A percentile compares a stretch with the other conserved stretches of the same genome.
Evolutionary conservation across 805 yeast genomes (phyloP).

Genomic region (Saccharomycopsis synnaedendra): DNA sequence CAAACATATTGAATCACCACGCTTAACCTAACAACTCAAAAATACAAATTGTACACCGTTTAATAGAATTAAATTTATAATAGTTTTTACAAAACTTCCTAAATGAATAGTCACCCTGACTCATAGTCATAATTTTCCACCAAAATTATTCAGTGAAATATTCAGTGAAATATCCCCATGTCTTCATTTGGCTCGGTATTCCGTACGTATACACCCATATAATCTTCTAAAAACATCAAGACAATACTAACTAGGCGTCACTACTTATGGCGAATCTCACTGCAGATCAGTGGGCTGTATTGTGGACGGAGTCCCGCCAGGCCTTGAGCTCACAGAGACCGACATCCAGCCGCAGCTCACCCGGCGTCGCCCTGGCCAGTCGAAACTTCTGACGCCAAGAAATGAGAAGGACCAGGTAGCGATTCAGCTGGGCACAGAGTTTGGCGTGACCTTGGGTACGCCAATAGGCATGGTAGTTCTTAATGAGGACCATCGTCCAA

Average conservation of each 20-base stretch:
- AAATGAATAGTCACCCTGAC: too few relatives aligned
- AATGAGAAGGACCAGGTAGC: conserved; percentile 88
- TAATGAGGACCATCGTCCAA: conserved; percentile 95
- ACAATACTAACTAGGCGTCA: conserved; percentile 40
- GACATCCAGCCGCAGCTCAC: conserved; percentile 94
- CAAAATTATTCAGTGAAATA: too few relatives aligned
- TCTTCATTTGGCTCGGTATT: conserved; percentile 55
- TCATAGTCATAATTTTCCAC: too few relatives aligned
- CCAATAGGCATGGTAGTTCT: conserved; percentile 90
- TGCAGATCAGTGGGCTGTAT: conserved; percentile 97
- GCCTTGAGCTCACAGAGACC: conserved; percentile 68
- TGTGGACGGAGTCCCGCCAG: conserved; percentile 97
- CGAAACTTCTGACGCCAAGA: conserved; percentile 86
- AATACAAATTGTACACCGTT: too few relatives aligned
- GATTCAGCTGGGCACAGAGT: conserved; percentile 91
- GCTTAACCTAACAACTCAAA: too few relatives aligned
- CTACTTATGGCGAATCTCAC: conserved; percentile 97
- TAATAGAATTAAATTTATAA: too few relatives aligned
- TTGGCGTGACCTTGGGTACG: conserved; percentile 84
- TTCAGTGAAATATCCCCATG: conserved; percentile 28
- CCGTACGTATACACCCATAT: conserved; percentile 5
- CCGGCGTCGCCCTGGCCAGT: conserved; percentile 97
- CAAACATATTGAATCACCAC: too few relatives aligned
- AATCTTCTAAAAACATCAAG: background rate
- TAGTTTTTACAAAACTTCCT: too few relatives aligned